Base-by-base conservation (phyloP, 352 stramenopile genomes). In the Phytophthora meadii region DNA sequence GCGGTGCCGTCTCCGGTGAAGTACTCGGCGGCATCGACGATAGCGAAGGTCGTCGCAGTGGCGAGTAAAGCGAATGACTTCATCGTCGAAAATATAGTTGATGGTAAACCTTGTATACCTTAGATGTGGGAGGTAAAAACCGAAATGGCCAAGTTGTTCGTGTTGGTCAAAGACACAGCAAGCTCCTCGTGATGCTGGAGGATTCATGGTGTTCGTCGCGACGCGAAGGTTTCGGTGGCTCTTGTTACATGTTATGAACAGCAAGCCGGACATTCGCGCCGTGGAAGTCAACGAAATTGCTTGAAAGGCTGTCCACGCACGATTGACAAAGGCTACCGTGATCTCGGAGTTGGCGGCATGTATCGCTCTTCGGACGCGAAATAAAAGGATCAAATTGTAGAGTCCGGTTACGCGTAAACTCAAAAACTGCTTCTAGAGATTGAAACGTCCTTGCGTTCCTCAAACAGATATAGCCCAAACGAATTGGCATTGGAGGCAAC, bases 11-110 rank as follows among this genome's bases (percentile, higher is more conserved):
- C 37, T 42, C 37, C 37, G 2, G 37, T 42, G n/a, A 42, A 42
- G n/a, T 42, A 42, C 40, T 65, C 59, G 32, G 42, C 64, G 48
- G 84, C 81, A 61, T 79, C 75, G 15, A 32, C 15, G n/a, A 56
- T 7, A 5, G 62, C 49, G 0, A 70, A 19, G 5, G 40, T 54
- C 8, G 45, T 19, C 14, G 48, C 41, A 10, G 41, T 39, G 1
- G 56, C 48, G 45, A 61, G 32, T 11, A 70, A 22, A 11, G n/a
- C 27, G 25, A 70, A 39, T 17, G 50, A 55, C 54, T 70, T 70
- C 61, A 65, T 70, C 9, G 37, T 62, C 41, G 19, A 19, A 19
- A 19, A 19, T 19, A 15, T 52, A 52, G 14, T 52, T n/a, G 27
- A 34, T 52, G 25, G 25, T 24, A 25, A 30, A 15, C 30, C 9